Evolutionary conservation across 805 yeast genomes (phyloP), one percentile per base, ranked within the genome.

Genomic region (Ogataea nonfermentans): DNA sequence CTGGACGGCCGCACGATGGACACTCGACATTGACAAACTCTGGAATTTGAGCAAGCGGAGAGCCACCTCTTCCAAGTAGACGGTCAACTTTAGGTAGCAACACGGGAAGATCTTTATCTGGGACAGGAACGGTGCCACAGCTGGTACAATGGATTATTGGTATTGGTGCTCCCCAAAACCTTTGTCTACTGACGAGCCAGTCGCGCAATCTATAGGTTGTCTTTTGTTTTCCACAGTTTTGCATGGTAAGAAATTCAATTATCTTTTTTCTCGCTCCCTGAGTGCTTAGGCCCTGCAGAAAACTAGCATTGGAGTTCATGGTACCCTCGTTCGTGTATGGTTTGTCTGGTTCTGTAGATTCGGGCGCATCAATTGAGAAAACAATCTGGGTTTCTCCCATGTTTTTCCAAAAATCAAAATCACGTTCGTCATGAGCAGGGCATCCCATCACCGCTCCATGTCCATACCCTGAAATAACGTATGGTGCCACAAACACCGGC

Each of bases 91-190:
- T 63, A 0, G 98, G 98, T 24, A 93, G 73, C 25, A 68, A 31
- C 0, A 93, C 96, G 0, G 99, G 99, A 12, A 93, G 68, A 19
- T 90, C 81, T 2, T 76, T 66, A 28, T 85, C 95, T 0, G 97
- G 97, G 13, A 93, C 98, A 0, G 98, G 85, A 1, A 91, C 96
- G 0, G 81, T 65, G 2, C 99, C 99, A 70, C 99, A 93, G 2
- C 61, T 48, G 6, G 71, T 73, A 66, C 99, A 93, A 55, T 93
- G 93, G 19, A 93, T 72, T 13, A 93, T 88, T 4, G 99, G 99
- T 39, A 93, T 93, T 2, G 99, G 99, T 0, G 97, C 93, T 17
- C 99, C 99, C 99, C 99, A 93, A 62, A 84, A 91, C 44, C 99
- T 68, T 62, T 93, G 99, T 56, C 99, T 76, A 54, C 95, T 83